phyloP scores from a whole-genome alignment of 2,329 filamentous ascomycete genomes.

The Sordariomycetes sp. region DNA sequence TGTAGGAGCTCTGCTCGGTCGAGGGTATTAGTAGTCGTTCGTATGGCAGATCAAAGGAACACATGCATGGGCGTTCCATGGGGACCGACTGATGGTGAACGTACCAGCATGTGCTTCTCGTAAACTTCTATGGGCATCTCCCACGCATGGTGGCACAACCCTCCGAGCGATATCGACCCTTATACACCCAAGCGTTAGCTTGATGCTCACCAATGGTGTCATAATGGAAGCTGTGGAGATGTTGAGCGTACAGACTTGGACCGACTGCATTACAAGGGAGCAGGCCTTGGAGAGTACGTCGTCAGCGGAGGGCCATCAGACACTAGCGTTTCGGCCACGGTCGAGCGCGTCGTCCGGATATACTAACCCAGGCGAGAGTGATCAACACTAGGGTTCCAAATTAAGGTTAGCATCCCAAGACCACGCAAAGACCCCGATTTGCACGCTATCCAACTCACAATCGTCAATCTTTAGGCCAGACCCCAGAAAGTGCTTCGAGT shows the following conservation, averaged over 20 bases:
- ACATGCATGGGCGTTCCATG: too few species aligned
- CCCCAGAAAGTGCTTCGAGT: constrained; percentile 15
- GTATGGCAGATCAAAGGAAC: too few species aligned
- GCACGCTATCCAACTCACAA: constrained; percentile 7
- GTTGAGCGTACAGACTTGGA: neutral
- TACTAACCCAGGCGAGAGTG: neutral
- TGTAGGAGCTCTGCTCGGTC: constrained; percentile 10
- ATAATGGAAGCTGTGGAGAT: neutral
- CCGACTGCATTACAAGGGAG: neutral
- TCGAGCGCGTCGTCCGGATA: neutral
- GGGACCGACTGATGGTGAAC: neutral
- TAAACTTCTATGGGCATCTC: constrained; percentile 8
- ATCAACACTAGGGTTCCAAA: neutral
- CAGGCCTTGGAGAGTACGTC: neutral
- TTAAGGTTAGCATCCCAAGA: neutral
- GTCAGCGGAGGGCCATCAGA: neutral
- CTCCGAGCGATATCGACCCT: constrained; percentile 5
- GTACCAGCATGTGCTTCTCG: constrained; percentile 10
- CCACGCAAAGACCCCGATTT: neutral
- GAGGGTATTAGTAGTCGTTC: neutral
- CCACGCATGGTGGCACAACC: neutral
- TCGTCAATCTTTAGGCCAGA: constrained; percentile 13
- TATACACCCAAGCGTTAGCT: constrained; percentile 2
- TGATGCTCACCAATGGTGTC: neutral
- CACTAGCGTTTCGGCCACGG: too few species aligned